Conservation (phyloP, 1,284 basidiomycete species). For the Marasmius fiardii region DNA sequence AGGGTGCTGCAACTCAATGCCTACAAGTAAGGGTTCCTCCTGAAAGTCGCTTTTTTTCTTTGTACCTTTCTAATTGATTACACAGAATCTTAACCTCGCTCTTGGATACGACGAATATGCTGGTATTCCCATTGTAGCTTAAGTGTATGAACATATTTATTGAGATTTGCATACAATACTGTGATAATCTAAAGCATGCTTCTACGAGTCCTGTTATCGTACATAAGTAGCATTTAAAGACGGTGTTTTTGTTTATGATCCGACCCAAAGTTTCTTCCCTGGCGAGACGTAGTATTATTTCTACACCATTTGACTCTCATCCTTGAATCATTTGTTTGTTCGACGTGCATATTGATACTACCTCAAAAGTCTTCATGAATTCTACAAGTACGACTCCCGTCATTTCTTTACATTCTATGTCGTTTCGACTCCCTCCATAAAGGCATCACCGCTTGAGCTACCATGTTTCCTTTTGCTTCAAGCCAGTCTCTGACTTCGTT, state of each 20-base stretch:
- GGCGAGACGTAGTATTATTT: too few relatives aligned
- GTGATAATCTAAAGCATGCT: not conserved
- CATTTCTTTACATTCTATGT: not conserved
- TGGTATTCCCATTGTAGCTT: constrained; percentile 56
- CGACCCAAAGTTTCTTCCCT: too few relatives aligned
- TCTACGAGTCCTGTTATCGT: not conserved
- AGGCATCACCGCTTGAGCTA: constrained; percentile 7
- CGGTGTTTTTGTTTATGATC: too few relatives aligned
- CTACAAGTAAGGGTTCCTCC: constrained; percentile 63
- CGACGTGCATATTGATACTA: too few relatives aligned
- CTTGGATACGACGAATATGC: constrained; percentile 91
- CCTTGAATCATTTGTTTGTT: too few relatives aligned
- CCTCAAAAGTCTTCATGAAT: too few relatives aligned
- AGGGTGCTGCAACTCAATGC: constrained; percentile 98
- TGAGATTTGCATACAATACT: not conserved
- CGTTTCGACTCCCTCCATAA: constrained; percentile 1
- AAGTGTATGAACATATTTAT: not conserved
- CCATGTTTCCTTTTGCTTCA: constrained; percentile 1
- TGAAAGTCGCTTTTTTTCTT: constrained; percentile 2
- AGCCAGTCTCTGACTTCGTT: not conserved
- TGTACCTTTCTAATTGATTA: constrained; percentile 3
- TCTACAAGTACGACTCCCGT: too few relatives aligned
- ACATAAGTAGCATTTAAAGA: too few relatives aligned
- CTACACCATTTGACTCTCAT: too few relatives aligned
- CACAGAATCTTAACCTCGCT: constrained; percentile 91